Percentiles rank a stretch among this genome's conserved stretches.
Evolutionary conservation across 1,139 yeast species (phyloP).

Genomic region (Taphrina deformans): DNA sequence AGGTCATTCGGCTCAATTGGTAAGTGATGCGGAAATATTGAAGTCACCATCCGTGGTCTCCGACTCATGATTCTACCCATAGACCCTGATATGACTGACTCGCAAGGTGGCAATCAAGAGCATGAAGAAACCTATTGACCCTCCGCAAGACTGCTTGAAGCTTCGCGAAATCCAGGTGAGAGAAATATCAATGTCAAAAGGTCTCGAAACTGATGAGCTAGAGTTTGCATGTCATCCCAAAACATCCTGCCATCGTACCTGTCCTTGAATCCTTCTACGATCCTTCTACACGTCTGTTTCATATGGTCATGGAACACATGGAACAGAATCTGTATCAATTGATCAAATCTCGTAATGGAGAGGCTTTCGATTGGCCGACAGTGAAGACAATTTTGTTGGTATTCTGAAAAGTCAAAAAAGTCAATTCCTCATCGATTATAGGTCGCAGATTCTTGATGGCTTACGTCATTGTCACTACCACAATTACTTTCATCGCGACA

Average conservation of each 20-base stretch:
- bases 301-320: conserved; percentile 87
- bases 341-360: conserved; percentile 53
- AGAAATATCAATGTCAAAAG: conserved; percentile 64
- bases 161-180: conserved; percentile 72
- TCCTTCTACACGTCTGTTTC: conserved; percentile 56
- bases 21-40: background rate
- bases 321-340: conserved; percentile 75
- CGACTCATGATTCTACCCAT: too few relatives aligned
- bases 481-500: conserved; percentile 82
- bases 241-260: conserved; percentile 71
- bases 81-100: too few relatives aligned
- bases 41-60: too few relatives aligned
- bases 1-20: conserved; percentile 6
- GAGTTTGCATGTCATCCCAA: conserved; percentile 60
- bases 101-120: conserved; percentile 74
- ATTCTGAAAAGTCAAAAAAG: too few relatives aligned
- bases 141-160: conserved; percentile 58
- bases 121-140: conserved; percentile 58
- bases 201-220: conserved; percentile 43
- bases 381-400: conserved; percentile 62
- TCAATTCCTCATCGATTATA: background rate
- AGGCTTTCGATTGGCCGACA: conserved; percentile 58
- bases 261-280: conserved; percentile 79
- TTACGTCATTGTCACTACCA: conserved; percentile 75
- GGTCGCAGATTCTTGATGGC: conserved; percentile 68